These are phyloP conservation scores for Tricholoma terreum DNA, from an alignment of 768 basidiomycete species.

Conservation along the genomic window DNA sequence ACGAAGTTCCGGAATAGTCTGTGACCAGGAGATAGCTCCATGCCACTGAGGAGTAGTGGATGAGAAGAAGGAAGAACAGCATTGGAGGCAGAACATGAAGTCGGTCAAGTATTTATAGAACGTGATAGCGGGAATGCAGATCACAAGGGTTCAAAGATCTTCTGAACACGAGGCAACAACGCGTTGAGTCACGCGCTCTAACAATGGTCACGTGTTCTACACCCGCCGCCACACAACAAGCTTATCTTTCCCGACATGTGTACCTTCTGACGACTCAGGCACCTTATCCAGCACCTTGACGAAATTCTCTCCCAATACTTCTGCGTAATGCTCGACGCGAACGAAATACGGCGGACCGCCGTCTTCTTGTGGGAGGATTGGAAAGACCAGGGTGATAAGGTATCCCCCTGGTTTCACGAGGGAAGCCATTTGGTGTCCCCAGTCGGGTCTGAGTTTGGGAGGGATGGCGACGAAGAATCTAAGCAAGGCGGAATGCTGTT, in stretches of 20 bases:
- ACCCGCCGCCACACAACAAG: conserved; percentile 52
- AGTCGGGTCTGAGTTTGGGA: conserved; percentile 46
- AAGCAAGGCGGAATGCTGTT: background rate
- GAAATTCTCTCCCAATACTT: conserved; percentile 48
- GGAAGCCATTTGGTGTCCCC: conserved; percentile 55
- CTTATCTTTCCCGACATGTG: conserved; percentile 47
- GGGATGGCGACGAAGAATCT: conserved; percentile 77
- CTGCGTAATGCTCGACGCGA: conserved; percentile 51
- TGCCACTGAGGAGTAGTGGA: background rate
- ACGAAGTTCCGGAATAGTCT: conserved; percentile 45
- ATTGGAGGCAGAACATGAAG: background rate
- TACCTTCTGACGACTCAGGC: conserved; percentile 39
- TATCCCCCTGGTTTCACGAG: conserved; percentile 61
- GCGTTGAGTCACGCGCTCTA: too few relatives aligned
- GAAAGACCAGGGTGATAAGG: conserved; percentile 59
- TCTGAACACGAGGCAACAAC: too few relatives aligned
- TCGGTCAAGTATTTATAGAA: too few relatives aligned
- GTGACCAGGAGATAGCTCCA: conserved; percentile 25
- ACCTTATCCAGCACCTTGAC: conserved; percentile 51
- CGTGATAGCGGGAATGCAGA: too few relatives aligned
- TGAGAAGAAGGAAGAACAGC: background rate
- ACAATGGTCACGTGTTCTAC: background rate
- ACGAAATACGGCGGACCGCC: conserved; percentile 65
- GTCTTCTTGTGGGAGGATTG: conserved; percentile 42
- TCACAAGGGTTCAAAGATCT: too few relatives aligned